phyloP scores from a whole-genome alignment of 2,329 filamentous ascomycete species.

The Cadophora gregata region DNA sequence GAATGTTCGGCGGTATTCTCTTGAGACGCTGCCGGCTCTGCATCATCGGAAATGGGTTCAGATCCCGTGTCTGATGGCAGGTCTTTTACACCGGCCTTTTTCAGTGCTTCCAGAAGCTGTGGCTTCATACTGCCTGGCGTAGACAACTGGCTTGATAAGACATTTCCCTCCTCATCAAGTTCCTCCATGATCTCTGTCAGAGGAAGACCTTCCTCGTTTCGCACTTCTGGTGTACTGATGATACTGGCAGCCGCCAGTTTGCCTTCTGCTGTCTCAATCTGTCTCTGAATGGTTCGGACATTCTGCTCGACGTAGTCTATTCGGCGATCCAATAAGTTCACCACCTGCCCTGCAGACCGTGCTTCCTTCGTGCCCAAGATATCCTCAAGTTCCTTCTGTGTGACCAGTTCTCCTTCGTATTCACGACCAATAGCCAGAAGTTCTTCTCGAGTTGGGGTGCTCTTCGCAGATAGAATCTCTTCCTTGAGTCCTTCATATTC shows the following conservation, averaged over 20 bases:
- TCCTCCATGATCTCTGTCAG: slow-evolving; percentile 92
- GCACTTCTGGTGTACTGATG: slow-evolving; percentile 63
- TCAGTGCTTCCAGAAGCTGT: slow-evolving; percentile 73
- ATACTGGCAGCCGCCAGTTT: slow-evolving; percentile 69
- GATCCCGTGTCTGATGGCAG: slow-evolving; percentile 37
- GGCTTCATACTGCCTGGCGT: slow-evolving; percentile 71
- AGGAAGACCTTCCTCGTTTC: slow-evolving; percentile 73
- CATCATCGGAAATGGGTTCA: background rate
- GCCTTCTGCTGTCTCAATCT: slow-evolving; percentile 69
- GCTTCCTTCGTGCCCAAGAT: slow-evolving; percentile 49
- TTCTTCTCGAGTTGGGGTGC: slow-evolving; percentile 53
- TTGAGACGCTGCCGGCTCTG: background rate
- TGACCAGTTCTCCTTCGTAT: slow-evolving; percentile 65
- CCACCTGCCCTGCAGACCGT: slow-evolving; percentile 66
- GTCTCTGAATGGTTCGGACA: slow-evolving; percentile 73
- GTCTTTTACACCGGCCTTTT: slow-evolving; percentile 75
- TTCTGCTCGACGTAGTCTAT: slow-evolving; percentile 92
- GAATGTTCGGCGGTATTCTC: background rate
- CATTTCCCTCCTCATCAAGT: slow-evolving; percentile 87
- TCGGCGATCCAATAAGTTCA: slow-evolving; percentile 72
- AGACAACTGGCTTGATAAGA: slow-evolving; percentile 71
- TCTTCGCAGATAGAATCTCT: slow-evolving; percentile 63
- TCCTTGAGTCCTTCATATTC: slow-evolving; percentile 92
- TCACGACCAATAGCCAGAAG: slow-evolving; percentile 58
- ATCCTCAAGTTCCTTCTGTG: slow-evolving; percentile 60